A percentile compares a stretch with the other conserved stretches of the same genome.
These are phyloP conservation scores for Colletotrichum chrysophilum DNA, from an alignment of 2,329 filamentous ascomycete genomes.

Conservation along the genomic window DNA sequence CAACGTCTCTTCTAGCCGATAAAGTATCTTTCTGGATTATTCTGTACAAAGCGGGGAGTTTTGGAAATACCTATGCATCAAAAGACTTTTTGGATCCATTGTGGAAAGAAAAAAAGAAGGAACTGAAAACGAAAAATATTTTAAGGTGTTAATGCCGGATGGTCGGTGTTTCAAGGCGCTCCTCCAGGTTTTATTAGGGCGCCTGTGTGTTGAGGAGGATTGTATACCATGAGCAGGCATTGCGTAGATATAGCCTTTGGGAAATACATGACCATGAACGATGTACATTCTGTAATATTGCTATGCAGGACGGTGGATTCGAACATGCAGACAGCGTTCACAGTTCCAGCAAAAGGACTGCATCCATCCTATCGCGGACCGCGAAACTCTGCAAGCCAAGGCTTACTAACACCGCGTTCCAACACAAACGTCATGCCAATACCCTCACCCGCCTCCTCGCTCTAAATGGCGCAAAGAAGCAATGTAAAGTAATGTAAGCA, in stretches of 20 bases:
- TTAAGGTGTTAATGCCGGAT: neutral
- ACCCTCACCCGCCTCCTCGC: neutral
- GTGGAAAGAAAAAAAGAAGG: neutral
- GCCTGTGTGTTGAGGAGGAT: neutral
- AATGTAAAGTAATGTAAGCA: neutral
- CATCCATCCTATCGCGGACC: neutral
- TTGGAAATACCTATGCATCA: neutral
- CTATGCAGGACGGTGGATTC: neutral
- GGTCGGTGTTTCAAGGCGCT: neutral
- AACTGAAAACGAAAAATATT: neutral
- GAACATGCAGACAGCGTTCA: neutral
- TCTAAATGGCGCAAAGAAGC: neutral
- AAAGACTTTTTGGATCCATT: neutral
- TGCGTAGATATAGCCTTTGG: neutral
- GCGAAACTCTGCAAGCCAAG: slow-evolving; percentile 3
- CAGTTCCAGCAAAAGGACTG: neutral
- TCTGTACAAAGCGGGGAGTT: neutral
- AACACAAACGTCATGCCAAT: neutral
- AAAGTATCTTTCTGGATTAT: neutral
- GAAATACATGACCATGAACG: neutral
- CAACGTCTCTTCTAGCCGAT: neutral
- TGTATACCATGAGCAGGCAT: neutral
- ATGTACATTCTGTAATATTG: neutral
- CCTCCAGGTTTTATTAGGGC: neutral
- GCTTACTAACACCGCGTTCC: neutral